Evolutionary conservation across 352 stramenopile species (phyloP), one percentile per base, ranked within the genome.

Genomic region (Pythium rhizo-oryzae): DNA sequence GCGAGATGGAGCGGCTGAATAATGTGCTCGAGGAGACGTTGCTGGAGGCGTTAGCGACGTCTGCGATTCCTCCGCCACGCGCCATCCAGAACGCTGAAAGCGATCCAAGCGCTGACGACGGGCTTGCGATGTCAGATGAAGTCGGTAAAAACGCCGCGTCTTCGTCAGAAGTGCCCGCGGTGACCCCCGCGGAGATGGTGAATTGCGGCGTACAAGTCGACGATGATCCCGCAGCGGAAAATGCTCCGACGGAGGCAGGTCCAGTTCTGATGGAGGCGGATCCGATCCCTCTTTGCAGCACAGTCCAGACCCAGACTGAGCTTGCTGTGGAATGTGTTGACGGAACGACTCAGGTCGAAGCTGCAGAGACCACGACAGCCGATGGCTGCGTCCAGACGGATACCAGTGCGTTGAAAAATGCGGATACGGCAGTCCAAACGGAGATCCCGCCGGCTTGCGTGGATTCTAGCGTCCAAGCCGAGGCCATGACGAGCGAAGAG

Each of bases 21-120:
- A 59, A 70, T 9, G 74, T 41, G 24, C 57, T 81, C 3, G 59
- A 78, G 49, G 55, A 74, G 19, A 69, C 76, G 59, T 68, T 81
- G 15, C 57, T 81, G 19, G 44, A 67, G 19, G 53, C 50, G 1
- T 54, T 78, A 13, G 44, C 30, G 6, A 43, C 41, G 28, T 2
- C 1, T 19, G 47, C 43, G 9, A 30, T n/a, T 11, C 37, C 9
- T 52, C 49, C 19, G 7, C 13, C 15, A 49, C 49, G 33, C 18
- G 21, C 33, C 9, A 60, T 15, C 18, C 50, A n/a, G 16, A n/a
- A n/a, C 11, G 41, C 12, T 1, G 8, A 41, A 8, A 41, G 13
- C 35, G 35, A 41, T 16, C 12, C 35, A 47, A 8, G 41, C 18
- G 1, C 7, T 47, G 18, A n/a, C n/a, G n/a, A n/a, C n/a, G n/a